Conservation (phyloP, 164 flowering plant genomes). For the Aristolochia fimbriata region DNA sequence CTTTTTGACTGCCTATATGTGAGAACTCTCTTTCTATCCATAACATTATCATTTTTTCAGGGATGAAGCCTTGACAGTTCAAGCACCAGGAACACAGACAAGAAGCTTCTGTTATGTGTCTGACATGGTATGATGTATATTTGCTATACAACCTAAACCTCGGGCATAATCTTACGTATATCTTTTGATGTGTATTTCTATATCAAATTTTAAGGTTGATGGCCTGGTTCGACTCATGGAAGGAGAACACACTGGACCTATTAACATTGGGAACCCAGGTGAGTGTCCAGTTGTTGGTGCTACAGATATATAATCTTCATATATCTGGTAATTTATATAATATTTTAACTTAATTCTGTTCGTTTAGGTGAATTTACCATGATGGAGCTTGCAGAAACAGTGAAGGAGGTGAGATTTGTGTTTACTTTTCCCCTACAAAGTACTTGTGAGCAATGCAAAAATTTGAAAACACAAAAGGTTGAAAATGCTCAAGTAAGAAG, state of each 20-base stretch:
- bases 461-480: background rate
- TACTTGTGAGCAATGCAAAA: background rate
- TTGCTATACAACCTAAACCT: background rate
- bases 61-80: slow-evolving; percentile 62
- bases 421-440: too few relatives aligned
- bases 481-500: background rate
- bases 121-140: slow-evolving; percentile 49
- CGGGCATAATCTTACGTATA: background rate
- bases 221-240: slow-evolving; percentile 81
- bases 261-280: slow-evolving; percentile 86
- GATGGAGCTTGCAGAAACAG: slow-evolving; percentile 86
- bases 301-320: too few relatives aligned
- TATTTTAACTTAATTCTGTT: background rate
- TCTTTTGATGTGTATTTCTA: background rate
- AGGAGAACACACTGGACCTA: slow-evolving; percentile 70
- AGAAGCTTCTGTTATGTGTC: slow-evolving; percentile 81
- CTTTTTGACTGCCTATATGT: background rate
- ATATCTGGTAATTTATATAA: too few relatives aligned
- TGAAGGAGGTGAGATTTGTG: slow-evolving; percentile 49
- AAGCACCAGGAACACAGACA: slow-evolving; percentile 68
- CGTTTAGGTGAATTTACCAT: slow-evolving; percentile 74
- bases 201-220: slow-evolving; percentile 40
- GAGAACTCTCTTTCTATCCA: background rate
- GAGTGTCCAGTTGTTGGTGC: too few relatives aligned
- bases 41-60: slow-evolving; percentile 14